These are phyloP conservation scores for Strobilomyces confusus DNA, from an alignment of 768 basidiomycete species.

Conservation along the genomic window DNA sequence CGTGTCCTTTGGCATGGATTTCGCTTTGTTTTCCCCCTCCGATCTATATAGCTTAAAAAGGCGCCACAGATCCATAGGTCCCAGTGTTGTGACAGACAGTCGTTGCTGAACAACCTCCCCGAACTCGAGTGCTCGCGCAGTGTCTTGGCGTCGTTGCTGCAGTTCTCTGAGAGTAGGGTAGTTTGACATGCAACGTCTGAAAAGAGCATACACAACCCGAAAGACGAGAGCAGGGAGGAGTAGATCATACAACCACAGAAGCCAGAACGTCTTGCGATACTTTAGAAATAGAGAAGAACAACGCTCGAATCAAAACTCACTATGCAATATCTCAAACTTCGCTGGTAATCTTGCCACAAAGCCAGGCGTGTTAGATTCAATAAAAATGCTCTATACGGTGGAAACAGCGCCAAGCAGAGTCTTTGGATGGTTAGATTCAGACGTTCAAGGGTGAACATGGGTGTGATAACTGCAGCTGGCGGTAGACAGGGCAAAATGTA, in stretches of 20 bases:
- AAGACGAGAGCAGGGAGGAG: constrained; percentile 50
- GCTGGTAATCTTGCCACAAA: constrained; percentile 49
- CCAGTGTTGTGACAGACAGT: constrained; percentile 45
- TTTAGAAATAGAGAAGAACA: constrained; percentile 1
- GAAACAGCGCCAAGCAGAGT: constrained; percentile 50
- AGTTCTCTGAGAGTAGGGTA: constrained; percentile 56
- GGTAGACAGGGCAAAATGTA: constrained; percentile 49
- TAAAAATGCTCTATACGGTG: constrained; percentile 46
- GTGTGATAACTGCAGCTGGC: constrained; percentile 33
- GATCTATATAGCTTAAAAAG: constrained; percentile 44
- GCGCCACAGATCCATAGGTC: constrained; percentile 51
- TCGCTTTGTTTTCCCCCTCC: constrained; percentile 33
- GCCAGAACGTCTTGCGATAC: constrained; percentile 51
- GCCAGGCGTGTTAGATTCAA: constrained; percentile 40
- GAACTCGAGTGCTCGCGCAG: constrained; percentile 49
- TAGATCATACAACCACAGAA: constrained; percentile 57
- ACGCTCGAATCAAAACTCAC: constrained; percentile 36
- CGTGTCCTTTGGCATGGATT: constrained; percentile 15
- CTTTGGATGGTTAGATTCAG: constrained; percentile 50
- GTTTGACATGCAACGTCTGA: constrained; percentile 46
- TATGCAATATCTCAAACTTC: constrained; percentile 46
- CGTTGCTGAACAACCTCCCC: constrained; percentile 45
- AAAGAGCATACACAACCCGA: constrained; percentile 44
- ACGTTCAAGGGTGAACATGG: constrained; percentile 52
- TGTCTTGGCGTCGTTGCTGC: constrained; percentile 45